phyloP scores from a whole-genome alignment of 352 stramenopile species.

The Pythium aristosporum region DNA sequence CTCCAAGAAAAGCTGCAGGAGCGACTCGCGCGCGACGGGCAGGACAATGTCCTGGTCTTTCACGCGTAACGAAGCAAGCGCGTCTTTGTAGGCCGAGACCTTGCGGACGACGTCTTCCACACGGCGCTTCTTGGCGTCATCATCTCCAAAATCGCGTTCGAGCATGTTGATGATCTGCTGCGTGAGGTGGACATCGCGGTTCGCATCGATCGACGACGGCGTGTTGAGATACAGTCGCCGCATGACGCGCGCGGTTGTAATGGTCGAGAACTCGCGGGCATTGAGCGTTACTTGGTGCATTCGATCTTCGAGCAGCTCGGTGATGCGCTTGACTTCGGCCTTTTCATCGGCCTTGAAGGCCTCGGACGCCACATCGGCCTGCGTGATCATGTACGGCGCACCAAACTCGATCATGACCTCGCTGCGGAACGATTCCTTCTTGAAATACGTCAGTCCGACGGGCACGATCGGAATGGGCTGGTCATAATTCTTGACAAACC shows the following conservation, averaged over 20 bases:
- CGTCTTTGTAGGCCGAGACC: constrained; percentile 58
- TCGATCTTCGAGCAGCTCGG: constrained; percentile 32
- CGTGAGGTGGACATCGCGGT: constrained; percentile 72
- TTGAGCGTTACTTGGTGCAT: constrained; percentile 63
- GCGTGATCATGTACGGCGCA: constrained; percentile 49
- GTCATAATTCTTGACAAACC: constrained; percentile 70
- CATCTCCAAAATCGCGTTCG: constrained; percentile 39
- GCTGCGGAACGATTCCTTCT: constrained; percentile 75
- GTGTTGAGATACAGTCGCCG: constrained; percentile 68
- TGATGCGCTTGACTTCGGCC: constrained; percentile 45
- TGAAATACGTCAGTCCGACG: constrained; percentile 80
- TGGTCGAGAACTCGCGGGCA: constrained; percentile 62
- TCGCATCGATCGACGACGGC: constrained; percentile 56
- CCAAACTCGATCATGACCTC: constrained; percentile 76
- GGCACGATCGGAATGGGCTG: constrained; percentile 69
- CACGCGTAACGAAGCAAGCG: constrained; percentile 52
- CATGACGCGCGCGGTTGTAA: constrained; percentile 59
- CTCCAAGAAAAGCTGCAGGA: constrained; percentile 63
- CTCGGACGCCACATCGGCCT: constrained; percentile 32
- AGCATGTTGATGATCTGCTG: constrained; percentile 80
- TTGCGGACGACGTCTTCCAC: constrained; percentile 45
- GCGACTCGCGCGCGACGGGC: constrained; percentile 48
- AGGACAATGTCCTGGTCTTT: constrained; percentile 72
- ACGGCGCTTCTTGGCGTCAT: constrained; percentile 33
- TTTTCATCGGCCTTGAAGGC: constrained; percentile 37